phyloP scores from a whole-genome alignment of 106 monocot genomes.

The Platanthera zijinensis region DNA sequence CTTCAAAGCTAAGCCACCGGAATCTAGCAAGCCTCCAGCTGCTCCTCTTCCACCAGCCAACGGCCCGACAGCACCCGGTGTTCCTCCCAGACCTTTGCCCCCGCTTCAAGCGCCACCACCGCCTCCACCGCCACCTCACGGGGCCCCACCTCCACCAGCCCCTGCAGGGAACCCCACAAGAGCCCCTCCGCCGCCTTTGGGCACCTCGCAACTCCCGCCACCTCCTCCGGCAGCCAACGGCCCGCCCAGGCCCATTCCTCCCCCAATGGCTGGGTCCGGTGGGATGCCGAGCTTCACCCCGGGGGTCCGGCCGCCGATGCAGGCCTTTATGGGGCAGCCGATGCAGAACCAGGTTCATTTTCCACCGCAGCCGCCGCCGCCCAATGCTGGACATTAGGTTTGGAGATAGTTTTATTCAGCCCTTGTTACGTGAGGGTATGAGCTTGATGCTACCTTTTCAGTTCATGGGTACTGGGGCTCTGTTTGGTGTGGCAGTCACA shows the following conservation, averaged over 20 bases:
- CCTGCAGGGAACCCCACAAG: conserved; percentile 10
- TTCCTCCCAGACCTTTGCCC: conserved; percentile 44
- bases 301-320: conserved; percentile 13
- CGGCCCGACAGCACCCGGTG: conserved; percentile 42
- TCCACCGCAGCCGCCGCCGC: conserved; percentile 23
- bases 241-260: conserved; percentile 44
- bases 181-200: conserved; percentile 28
- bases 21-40: conserved; percentile 53
- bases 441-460: too few species aligned
- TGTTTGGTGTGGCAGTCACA: too few species aligned
- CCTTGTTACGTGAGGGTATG: not conserved
- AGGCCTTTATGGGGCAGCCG: conserved; percentile 21
- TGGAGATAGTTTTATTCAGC: not conserved
- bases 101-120: conserved; percentile 49
- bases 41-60: conserved; percentile 31
- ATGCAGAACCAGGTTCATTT: conserved; percentile 15
- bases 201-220: conserved; percentile 36
- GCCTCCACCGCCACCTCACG: conserved; percentile 49
- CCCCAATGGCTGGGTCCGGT: conserved; percentile 36
- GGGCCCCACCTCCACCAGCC: conserved; percentile 21
- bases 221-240: conserved; percentile 56
- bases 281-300: conserved; percentile 62
- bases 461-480: too few species aligned
- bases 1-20: conserved; percentile 77
- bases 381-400: conserved; percentile 25